phyloP scores from a whole-genome alignment of 2,329 filamentous ascomycete genomes.

The Aspergillus pseudoviridinutans region DNA sequence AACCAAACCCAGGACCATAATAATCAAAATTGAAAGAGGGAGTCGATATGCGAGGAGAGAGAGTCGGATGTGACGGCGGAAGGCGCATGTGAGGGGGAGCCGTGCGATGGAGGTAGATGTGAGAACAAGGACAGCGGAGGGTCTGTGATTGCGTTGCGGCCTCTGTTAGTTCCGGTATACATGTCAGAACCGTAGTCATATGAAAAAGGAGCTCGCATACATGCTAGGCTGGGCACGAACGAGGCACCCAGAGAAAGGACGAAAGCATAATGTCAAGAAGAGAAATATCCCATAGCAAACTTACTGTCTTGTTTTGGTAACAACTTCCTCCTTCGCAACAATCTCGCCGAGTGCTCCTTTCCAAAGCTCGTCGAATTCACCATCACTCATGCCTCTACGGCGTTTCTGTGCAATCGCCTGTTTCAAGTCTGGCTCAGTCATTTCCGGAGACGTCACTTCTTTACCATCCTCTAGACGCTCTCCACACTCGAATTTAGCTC shows the following conservation, averaged over 20 bases:
- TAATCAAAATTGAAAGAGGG: constrained; percentile 45
- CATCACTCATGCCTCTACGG: constrained; percentile 75
- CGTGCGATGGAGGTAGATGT: constrained; percentile 85
- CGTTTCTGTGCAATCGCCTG: constrained; percentile 69
- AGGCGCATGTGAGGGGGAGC: constrained; percentile 67
- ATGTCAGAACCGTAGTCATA: constrained; percentile 48
- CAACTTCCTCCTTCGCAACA: constrained; percentile 56
- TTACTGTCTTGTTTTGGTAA: constrained; percentile 57
- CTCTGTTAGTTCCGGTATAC: constrained; percentile 74
- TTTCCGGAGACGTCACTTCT: constrained; percentile 60
- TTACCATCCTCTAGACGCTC: constrained; percentile 63
- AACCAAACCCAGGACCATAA: constrained; percentile 46
- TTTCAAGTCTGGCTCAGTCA: constrained; percentile 68
- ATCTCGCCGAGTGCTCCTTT: constrained; percentile 49
- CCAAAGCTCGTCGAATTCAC: constrained; percentile 85
- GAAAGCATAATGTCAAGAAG: constrained; percentile 18
- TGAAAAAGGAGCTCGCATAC: constrained; percentile 12
- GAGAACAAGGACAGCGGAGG: constrained; percentile 63
- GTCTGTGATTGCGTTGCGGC: constrained; percentile 68
- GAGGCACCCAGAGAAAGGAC: constrained; percentile 1
- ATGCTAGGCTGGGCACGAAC: background rate
- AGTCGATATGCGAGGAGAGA: constrained; percentile 49
- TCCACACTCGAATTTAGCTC: constrained; percentile 88
- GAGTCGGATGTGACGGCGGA: constrained; percentile 46
- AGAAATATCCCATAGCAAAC: constrained; percentile 29